phyloP scores from a whole-genome alignment of 352 stramenopile genomes.

The Phytophthora lateralis region DNA sequence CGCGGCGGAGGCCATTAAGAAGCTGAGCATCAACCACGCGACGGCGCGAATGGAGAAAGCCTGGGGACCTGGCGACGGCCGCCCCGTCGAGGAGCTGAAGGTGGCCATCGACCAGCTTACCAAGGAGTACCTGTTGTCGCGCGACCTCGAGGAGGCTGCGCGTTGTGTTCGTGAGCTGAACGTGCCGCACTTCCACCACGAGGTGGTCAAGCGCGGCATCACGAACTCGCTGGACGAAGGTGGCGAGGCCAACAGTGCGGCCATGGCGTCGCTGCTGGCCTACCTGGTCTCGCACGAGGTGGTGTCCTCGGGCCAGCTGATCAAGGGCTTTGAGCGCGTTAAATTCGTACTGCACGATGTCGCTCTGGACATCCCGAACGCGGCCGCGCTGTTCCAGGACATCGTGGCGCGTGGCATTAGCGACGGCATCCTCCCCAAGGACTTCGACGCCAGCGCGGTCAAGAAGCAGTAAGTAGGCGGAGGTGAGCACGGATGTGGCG shows the following conservation, averaged over 20 bases:
- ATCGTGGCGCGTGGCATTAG: slow-evolving; percentile 52
- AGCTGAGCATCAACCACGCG: slow-evolving; percentile 97
- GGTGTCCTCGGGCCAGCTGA: slow-evolving; percentile 61
- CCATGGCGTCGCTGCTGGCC: slow-evolving; percentile 79
- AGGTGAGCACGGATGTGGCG: slow-evolving; percentile 8
- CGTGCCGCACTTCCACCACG: slow-evolving; percentile 96
- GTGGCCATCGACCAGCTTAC: slow-evolving; percentile 96
- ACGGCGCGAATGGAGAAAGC: slow-evolving; percentile 96
- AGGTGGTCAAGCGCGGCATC: slow-evolving; percentile 92
- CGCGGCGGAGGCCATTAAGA: slow-evolving; percentile 95
- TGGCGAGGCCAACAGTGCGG: slow-evolving; percentile 47
- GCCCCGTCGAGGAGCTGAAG: slow-evolving; percentile 92
- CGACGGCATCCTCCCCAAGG: slow-evolving; percentile 46
- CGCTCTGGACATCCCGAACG: slow-evolving; percentile 72
- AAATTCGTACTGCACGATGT: slow-evolving; percentile 70
- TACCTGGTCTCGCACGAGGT: slow-evolving; percentile 75
- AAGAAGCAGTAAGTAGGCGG: slow-evolving; percentile 37
- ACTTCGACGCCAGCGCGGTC: slow-evolving; percentile 50
- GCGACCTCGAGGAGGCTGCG: slow-evolving; percentile 95
- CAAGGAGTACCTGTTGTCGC: slow-evolving; percentile 95
- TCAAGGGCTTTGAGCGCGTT: slow-evolving; percentile 87
- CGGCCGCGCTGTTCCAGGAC: slow-evolving; percentile 49
- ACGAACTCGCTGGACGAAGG: slow-evolving; percentile 62
- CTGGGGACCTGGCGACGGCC: slow-evolving; percentile 96
- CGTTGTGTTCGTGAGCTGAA: slow-evolving; percentile 94